Conservation (phyloP, 768 basidiomycete species). For the Trametes sanguinea region DNA sequence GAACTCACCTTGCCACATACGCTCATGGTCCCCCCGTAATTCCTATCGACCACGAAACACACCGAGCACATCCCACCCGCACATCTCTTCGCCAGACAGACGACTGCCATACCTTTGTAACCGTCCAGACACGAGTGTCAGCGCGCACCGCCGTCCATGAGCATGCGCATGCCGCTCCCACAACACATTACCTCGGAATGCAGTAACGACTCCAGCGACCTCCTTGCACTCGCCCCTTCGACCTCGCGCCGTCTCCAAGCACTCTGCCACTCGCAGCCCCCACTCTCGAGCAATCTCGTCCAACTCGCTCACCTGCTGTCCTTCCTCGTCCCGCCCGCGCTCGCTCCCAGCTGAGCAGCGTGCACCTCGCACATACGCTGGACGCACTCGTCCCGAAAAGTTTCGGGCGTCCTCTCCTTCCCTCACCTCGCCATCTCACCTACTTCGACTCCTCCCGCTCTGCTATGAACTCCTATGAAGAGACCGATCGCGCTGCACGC, state of each 20-base stretch:
- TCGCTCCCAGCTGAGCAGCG: constrained; percentile 13
- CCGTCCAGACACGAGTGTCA: constrained; percentile 7
- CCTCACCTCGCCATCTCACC: background rate
- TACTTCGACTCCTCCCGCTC: background rate
- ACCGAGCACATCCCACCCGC: background rate
- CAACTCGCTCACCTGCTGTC: constrained; percentile 12
- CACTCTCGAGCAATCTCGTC: constrained; percentile 1
- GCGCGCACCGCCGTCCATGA: constrained; percentile 7
- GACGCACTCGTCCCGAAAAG: constrained; percentile 15
- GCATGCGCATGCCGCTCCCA: constrained; percentile 4
- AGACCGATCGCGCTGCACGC: background rate
- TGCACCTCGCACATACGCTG: constrained; percentile 8
- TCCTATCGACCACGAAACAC: background rate
- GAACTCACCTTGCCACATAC: background rate
- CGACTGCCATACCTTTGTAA: background rate
- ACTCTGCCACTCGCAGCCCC: background rate
- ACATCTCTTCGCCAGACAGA: background rate
- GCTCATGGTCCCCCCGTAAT: constrained; percentile 11
- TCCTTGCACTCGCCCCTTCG: background rate
- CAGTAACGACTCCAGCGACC: constrained; percentile 2
- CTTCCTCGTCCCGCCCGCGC: background rate
- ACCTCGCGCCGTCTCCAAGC: background rate
- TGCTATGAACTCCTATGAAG: background rate
- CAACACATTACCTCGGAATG: constrained; percentile 1
- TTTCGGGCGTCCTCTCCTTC: constrained; percentile 18